Percentiles rank a stretch among this genome's conserved stretches.
Evolutionary conservation across 2,329 filamentous ascomycete species (phyloP).

Genomic region (Ophiostoma ips): DNA sequence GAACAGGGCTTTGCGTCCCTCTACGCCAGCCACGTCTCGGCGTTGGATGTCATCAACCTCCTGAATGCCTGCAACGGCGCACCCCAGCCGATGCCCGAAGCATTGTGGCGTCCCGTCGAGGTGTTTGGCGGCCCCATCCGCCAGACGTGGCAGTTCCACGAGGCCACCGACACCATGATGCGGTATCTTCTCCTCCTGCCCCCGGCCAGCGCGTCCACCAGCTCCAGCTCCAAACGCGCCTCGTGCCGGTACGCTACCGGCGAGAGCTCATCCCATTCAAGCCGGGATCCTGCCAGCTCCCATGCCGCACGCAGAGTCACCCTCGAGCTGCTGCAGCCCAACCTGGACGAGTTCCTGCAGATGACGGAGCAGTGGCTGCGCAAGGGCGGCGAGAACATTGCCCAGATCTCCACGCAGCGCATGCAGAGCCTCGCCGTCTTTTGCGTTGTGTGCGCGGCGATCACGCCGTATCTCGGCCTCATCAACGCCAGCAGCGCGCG

Average conservation of each 20-base stretch:
- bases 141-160: constrained; percentile 33
- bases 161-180: constrained; percentile 29
- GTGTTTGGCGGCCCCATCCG: constrained; percentile 34
- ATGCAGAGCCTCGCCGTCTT: constrained; percentile 39
- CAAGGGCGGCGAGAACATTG: constrained; percentile 28
- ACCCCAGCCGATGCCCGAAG: constrained; percentile 20
- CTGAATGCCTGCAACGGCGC: constrained; percentile 55
- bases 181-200: constrained; percentile 43
- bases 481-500: constrained; percentile 34
- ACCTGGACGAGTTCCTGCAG: constrained; percentile 34
- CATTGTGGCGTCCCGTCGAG: constrained; percentile 20
- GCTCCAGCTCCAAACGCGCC: background rate
- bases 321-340: constrained; percentile 39
- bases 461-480: constrained; percentile 33
- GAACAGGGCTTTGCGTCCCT: constrained; percentile 55
- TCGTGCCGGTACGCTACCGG: constrained; percentile 4
- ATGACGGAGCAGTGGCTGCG: constrained; percentile 34
- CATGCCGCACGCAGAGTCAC: constrained; percentile 35
- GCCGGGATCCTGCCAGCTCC: constrained; percentile 13
- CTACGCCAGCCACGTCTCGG: constrained; percentile 48
- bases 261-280: background rate
- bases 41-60: constrained; percentile 52
- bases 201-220: constrained; percentile 12
- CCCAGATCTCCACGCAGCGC: constrained; percentile 36
- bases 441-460: constrained; percentile 29